phyloP scores from a whole-genome alignment of 83 land plant genomes.

The Picea engelmannii region DNA sequence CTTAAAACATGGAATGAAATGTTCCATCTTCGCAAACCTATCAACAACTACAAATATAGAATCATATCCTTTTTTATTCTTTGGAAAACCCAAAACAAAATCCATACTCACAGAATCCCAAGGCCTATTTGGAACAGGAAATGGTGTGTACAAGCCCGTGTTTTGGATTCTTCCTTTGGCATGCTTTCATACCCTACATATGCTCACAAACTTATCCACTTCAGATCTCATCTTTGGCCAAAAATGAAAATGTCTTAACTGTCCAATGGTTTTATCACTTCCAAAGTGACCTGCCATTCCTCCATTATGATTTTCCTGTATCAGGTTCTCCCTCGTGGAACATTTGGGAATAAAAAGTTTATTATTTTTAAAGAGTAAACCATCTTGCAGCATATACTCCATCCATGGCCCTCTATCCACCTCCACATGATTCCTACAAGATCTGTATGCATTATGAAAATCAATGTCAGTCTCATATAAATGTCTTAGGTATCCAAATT shows the following conservation, averaged over 20 bases:
- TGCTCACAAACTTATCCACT: neutral
- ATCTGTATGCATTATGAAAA: too few relatives aligned
- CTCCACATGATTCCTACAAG: too few relatives aligned
- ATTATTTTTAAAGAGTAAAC: neutral
- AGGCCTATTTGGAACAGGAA: slow-evolving; percentile 12
- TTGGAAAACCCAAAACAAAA: slow-evolving; percentile 20
- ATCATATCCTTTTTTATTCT: slow-evolving; percentile 15
- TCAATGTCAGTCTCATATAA: too few relatives aligned
- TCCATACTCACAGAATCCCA: slow-evolving; percentile 35
- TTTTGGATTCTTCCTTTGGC: slow-evolving; percentile 8
- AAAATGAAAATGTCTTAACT: neutral
- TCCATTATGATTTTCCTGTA: neutral
- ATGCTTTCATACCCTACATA: slow-evolving; percentile 11
- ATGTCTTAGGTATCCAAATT: neutral
- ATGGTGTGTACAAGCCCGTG: slow-evolving; percentile 23
- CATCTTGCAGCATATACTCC: neutral
- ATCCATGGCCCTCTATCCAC: too few relatives aligned
- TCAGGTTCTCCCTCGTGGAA: neutral
- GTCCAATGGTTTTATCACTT: neutral
- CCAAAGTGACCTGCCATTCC: slow-evolving; percentile 17
- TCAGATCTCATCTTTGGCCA: slow-evolving; percentile 17
- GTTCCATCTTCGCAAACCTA: slow-evolving; percentile 28
- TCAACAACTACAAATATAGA: slow-evolving; percentile 28
- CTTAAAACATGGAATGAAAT: slow-evolving; percentile 28
- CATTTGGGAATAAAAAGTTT: neutral